phyloP scores from a whole-genome alignment of 2,329 filamentous ascomycete genomes.

The Ceratocystis diversiconidia region DNA sequence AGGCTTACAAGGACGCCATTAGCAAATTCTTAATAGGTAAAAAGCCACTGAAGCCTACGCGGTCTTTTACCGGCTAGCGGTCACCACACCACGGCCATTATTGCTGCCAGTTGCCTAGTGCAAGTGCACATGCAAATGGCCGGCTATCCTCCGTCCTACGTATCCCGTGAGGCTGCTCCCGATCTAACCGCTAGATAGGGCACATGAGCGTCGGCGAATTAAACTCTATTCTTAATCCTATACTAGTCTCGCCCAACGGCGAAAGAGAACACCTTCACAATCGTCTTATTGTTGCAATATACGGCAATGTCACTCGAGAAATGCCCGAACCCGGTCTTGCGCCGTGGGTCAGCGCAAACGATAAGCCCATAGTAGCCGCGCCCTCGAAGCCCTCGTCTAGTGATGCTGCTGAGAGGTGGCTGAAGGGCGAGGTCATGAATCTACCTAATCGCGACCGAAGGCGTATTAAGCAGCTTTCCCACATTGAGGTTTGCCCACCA shows the following conservation, averaged over 20 bases:
- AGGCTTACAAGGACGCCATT: slow-evolving; percentile 47
- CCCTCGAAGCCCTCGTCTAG: slow-evolving; percentile 49
- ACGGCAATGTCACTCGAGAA: slow-evolving; percentile 55
- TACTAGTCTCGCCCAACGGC: slow-evolving; percentile 42
- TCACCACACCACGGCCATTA: not conserved
- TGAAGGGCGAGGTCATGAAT: slow-evolving; percentile 59
- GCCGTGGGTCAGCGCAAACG: slow-evolving; percentile 57
- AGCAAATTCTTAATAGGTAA: slow-evolving; percentile 50
- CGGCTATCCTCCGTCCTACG: not conserved
- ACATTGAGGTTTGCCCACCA: slow-evolving; percentile 42
- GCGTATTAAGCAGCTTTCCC: slow-evolving; percentile 49
- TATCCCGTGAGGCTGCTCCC: not conserved
- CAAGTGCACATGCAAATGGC: too few relatives aligned
- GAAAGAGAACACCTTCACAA: slow-evolving; percentile 53
- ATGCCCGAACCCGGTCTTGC: slow-evolving; percentile 54
- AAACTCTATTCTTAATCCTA: slow-evolving; percentile 50
- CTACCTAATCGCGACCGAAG: slow-evolving; percentile 51
- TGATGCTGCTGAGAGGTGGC: slow-evolving; percentile 49
- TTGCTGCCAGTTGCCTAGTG: not conserved
- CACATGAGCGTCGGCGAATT: slow-evolving; percentile 29
- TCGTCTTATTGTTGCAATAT: slow-evolving; percentile 51
- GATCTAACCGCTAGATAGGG: slow-evolving; percentile 8
- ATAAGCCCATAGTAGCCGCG: slow-evolving; percentile 44
- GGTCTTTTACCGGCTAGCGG: slow-evolving; percentile 21
- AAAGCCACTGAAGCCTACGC: slow-evolving; percentile 19